These are phyloP conservation scores for Fraxinus americana DNA, from an alignment of 257 asterid genomes.

Conservation along the genomic window DNA sequence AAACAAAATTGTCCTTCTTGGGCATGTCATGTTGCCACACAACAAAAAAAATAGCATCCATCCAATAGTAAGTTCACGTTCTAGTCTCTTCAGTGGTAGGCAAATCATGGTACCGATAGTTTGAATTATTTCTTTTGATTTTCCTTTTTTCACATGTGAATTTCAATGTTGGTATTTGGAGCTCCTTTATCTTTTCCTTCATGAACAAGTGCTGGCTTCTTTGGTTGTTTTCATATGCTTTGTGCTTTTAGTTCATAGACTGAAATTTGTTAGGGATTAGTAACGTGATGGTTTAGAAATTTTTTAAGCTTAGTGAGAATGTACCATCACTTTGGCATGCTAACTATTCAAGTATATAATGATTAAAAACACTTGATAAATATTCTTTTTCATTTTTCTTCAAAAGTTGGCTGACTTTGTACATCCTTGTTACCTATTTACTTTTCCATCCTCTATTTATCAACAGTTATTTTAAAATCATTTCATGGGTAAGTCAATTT, in stretches of 20 bases:
- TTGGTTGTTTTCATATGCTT: neutral
- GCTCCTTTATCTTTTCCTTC: slow-evolving; percentile 4
- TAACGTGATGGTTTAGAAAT: slow-evolving; percentile 15
- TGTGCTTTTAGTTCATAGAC: neutral
- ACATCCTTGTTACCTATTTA: neutral
- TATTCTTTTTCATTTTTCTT: neutral
- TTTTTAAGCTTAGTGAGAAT: neutral
- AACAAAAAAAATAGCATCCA: no score
- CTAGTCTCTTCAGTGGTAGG: no score
- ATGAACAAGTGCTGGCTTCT: slow-evolving; percentile 1
- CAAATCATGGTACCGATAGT: no score
- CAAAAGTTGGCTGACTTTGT: neutral
- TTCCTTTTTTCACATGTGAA: no score
- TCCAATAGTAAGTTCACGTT: no score
- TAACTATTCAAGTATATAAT: neutral
- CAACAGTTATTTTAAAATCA: neutral
- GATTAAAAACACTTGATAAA: neutral
- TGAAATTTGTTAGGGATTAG: neutral
- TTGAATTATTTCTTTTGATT: no score
- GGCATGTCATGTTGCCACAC: no score
- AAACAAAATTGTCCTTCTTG: no score
- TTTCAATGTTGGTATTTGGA: no score
- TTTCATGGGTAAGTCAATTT: neutral
- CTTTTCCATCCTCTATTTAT: neutral
- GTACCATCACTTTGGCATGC: neutral